These are phyloP conservation scores for Endotrypanum monterogeii DNA, from an alignment of 208 protist species.

Conservation along the genomic window DNA sequence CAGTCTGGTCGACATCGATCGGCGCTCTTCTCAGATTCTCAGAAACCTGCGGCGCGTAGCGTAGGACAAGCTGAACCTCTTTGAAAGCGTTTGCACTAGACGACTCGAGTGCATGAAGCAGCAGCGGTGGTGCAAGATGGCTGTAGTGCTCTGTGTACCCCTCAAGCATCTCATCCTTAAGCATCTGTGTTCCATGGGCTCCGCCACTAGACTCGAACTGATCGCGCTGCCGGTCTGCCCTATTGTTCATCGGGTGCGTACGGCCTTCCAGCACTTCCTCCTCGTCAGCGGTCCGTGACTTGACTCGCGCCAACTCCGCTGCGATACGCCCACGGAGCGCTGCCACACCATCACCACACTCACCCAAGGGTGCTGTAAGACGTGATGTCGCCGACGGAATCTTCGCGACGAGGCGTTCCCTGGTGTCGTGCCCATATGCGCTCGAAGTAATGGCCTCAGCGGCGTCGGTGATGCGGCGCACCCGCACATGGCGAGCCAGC, in stretches of 20 bases:
- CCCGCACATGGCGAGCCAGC: constrained; percentile 41
- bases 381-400: background rate
- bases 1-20: constrained; percentile 86
- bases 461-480: constrained; percentile 10
- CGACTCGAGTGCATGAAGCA: constrained; percentile 64
- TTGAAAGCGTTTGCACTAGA: constrained; percentile 69
- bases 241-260: constrained; percentile 68
- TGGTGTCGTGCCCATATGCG: background rate
- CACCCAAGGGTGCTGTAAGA: background rate
- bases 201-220: constrained; percentile 84
- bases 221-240: constrained; percentile 56
- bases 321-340: constrained; percentile 12
- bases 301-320: constrained; percentile 38
- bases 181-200: constrained; percentile 70
- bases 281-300: constrained; percentile 46
- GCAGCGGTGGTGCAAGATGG: constrained; percentile 54
- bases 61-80: constrained; percentile 86
- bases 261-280: constrained; percentile 50
- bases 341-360: background rate
- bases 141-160: constrained; percentile 35
- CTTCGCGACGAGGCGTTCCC: background rate
- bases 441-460: constrained; percentile 6
- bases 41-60: constrained; percentile 71
- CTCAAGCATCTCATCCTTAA: constrained; percentile 64
- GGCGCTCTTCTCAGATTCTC: constrained; percentile 40